Base-by-base conservation (phyloP, 768 basidiomycete genomes). In the Collybia sordida region DNA sequence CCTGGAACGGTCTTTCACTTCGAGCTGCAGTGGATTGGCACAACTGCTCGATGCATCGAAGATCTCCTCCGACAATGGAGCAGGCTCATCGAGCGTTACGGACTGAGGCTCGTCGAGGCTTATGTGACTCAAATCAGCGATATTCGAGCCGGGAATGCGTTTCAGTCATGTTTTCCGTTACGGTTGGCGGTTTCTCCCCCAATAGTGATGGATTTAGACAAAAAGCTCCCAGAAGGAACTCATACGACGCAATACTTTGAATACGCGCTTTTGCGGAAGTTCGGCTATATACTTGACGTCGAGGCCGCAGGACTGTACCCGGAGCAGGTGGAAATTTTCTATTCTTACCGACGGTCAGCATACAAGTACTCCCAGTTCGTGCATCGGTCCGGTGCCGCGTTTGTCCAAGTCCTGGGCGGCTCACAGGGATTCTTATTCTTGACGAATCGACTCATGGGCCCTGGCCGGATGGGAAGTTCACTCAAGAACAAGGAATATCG, bases 1-100 rank as follows among this genome's bases (percentile, higher is more conserved):
- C 90, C 93, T 0, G 81, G 77, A n/a, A 96, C 88, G 23, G 91
- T 90, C 51, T 97, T 97, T 71, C 96, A 98, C 66, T 94, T 98
- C 59, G 95, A 99, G 67, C 75, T 99, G 23, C 91, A 96, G 53
- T 99, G 97, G 96, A 87, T 98, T 35, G 94, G 93, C 2, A 89
- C 94, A 1, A 94, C 93, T 1, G 93, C 94, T 19, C 82, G 90
- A 18, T 87, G 86, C 54, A 89, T 98, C 45, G 95, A 98, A 55
- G 93, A 96, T 56, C 80, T 88, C 45, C 75, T 97, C 19, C 82
- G 88, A 34, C 77, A 81, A 45, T 94, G 93, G 89, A 82, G 81
- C 48, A 77, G 90, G 35, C 78, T 81, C 3, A 90, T 95, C 39
- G 94, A 96, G 54, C 80, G 86, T 44, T 93, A 93, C 53, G 96